These are phyloP conservation scores for Histomonas meleagridis DNA, from an alignment of 208 protist species.

Conservation along the genomic window DNA sequence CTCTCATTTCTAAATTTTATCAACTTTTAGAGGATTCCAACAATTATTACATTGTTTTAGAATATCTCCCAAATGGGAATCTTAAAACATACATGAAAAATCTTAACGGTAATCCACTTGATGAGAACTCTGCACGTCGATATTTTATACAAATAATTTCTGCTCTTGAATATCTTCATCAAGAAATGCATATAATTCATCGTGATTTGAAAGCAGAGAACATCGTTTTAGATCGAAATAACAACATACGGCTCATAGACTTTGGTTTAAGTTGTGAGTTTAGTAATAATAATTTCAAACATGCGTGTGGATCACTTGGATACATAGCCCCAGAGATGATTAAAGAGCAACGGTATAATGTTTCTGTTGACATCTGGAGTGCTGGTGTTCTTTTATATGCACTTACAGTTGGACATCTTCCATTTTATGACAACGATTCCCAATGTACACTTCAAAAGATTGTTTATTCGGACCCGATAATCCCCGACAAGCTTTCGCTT, in stretches of 20 bases:
- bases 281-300: too few relatives aligned
- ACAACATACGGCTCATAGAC: not conserved
- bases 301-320: not conserved
- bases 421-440: not conserved
- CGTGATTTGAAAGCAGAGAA: not conserved
- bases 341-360: not conserved
- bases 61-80: not conserved
- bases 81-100: not conserved
- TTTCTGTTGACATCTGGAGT: not conserved
- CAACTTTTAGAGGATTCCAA: not conserved
- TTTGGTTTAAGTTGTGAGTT: not conserved
- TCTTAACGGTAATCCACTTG: too few relatives aligned
- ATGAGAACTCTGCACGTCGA: not conserved
- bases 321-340: not conserved
- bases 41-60: not conserved
- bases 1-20: constrained; percentile 10
- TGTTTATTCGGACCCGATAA: not conserved
- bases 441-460: not conserved
- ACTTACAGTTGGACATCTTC: not conserved
- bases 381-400: not conserved
- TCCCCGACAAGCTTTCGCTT: not conserved
- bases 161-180: not conserved
- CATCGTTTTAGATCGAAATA: not conserved
- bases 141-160: not conserved
- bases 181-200: not conserved